Evolutionary conservation across 371 early-diverging fungal species (phyloP).

Genomic region (Mucor irregularis): DNA sequence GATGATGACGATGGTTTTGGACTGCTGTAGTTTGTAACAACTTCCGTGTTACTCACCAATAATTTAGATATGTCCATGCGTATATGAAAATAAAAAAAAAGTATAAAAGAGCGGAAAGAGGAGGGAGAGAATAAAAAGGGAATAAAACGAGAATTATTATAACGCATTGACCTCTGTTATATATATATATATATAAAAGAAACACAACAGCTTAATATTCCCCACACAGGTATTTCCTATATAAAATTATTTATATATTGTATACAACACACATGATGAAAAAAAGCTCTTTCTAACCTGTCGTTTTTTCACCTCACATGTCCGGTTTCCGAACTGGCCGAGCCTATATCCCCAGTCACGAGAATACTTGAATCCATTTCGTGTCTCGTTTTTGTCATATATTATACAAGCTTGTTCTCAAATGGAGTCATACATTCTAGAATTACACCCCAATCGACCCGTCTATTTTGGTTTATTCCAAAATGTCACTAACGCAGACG

Average conservation of each 20-base stretch:
- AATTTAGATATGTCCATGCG: slow-evolving; percentile 25
- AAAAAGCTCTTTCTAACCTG: not conserved
- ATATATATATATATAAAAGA: not conserved
- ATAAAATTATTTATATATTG: too few species aligned
- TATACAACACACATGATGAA: not conserved
- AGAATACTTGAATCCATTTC: not conserved
- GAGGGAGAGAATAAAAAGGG: slow-evolving; percentile 8
- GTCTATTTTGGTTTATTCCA: slow-evolving; percentile 56
- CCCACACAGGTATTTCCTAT: too few species aligned
- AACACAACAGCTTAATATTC: too few species aligned
- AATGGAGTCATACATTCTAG: slow-evolving; percentile 64
- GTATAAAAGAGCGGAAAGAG: not conserved
- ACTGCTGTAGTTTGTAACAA: too few species aligned
- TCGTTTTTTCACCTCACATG: not conserved
- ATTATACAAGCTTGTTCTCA: not conserved
- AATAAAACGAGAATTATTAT: slow-evolving; percentile 2
- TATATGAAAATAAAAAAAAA: not conserved
- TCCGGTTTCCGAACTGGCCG: not conserved
- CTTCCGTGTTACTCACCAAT: slow-evolving; percentile 3
- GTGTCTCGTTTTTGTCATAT: not conserved
- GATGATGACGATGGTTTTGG: too few species aligned
- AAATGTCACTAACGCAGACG: slow-evolving; percentile 51
- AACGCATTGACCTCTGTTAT: slow-evolving; percentile 5
- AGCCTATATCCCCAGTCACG: not conserved
- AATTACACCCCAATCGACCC: slow-evolving; percentile 43